phyloP scores from a whole-genome alignment of 2,329 filamentous ascomycete species.

The Colletotrichum liriopes region DNA sequence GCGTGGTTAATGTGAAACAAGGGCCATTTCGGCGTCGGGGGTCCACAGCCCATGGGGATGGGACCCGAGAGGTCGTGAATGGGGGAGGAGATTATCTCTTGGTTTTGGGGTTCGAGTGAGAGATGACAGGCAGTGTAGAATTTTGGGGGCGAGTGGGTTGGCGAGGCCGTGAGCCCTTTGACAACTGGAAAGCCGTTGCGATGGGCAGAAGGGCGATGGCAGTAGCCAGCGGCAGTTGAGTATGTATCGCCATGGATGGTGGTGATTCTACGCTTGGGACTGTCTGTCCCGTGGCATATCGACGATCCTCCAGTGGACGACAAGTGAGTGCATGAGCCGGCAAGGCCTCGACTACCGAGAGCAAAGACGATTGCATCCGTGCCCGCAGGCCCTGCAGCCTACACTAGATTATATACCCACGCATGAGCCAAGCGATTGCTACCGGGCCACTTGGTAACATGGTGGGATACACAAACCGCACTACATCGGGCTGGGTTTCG shows the following conservation, averaged over 20 bases:
- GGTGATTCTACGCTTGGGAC: conserved; percentile 5
- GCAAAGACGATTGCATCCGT: too few species aligned
- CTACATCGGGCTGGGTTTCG: too few species aligned
- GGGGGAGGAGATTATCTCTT: conserved; percentile 25
- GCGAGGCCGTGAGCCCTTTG: background rate
- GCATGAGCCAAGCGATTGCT: background rate
- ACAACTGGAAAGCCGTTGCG: background rate
- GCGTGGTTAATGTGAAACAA: conserved; percentile 40
- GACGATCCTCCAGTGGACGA: conserved; percentile 6
- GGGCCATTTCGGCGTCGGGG: conserved; percentile 34
- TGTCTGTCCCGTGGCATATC: conserved; percentile 22
- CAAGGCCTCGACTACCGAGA: background rate
- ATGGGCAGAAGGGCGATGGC: background rate
- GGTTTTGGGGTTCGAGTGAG: conserved; percentile 3
- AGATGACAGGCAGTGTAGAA: background rate
- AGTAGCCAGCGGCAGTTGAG: background rate
- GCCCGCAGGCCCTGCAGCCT: too few species aligned
- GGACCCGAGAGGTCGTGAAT: background rate
- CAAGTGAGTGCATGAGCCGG: conserved; percentile 17
- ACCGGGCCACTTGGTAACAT: conserved; percentile 1
- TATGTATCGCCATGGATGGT: conserved; percentile 7
- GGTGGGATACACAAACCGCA: too few species aligned
- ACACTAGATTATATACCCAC: too few species aligned
- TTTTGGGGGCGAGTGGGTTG: background rate
- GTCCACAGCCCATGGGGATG: conserved; percentile 27